These are phyloP conservation scores for Colletotrichum sp. DNA, from an alignment of 2,329 filamentous ascomycete species.

Conservation along the genomic window DNA sequence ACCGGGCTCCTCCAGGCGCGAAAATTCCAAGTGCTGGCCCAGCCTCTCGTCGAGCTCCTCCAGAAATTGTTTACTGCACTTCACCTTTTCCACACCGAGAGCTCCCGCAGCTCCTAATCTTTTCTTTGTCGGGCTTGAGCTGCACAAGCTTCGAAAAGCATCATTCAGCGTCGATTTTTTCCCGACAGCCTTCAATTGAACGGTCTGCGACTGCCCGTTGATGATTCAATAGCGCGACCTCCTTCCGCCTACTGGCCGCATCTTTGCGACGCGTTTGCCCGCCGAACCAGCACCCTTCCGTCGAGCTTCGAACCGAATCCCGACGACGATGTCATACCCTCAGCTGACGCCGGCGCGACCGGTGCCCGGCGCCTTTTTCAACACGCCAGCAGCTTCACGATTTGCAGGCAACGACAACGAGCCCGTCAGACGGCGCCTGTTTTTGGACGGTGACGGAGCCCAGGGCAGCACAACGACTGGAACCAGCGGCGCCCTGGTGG, in stretches of 20 bases:
- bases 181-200: constrained; percentile 1
- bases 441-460: constrained; percentile 33
- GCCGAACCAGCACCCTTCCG: not conserved
- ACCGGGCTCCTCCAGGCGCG: constrained; percentile 26
- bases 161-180: not conserved
- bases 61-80: constrained; percentile 35
- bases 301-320: constrained; percentile 16
- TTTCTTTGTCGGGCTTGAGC: constrained; percentile 4
- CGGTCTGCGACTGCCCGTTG: constrained; percentile 25
- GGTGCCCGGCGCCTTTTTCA: constrained; percentile 77
- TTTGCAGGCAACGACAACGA: constrained; percentile 40
- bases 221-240: constrained; percentile 31
- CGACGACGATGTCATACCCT: constrained; percentile 56
- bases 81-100: constrained; percentile 11
- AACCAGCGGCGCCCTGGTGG: constrained; percentile 3
- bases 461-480: constrained; percentile 5
- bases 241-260: constrained; percentile 19
- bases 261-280: constrained; percentile 21
- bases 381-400: constrained; percentile 67
- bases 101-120: constrained; percentile 12
- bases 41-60: constrained; percentile 32
- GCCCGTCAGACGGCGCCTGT: constrained; percentile 57
- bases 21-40: constrained; percentile 39
- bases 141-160: not conserved
- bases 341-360: constrained; percentile 71